Conservation (phyloP, 2,329 filamentous ascomycete species). For the Podosphaera fusca region DNA sequence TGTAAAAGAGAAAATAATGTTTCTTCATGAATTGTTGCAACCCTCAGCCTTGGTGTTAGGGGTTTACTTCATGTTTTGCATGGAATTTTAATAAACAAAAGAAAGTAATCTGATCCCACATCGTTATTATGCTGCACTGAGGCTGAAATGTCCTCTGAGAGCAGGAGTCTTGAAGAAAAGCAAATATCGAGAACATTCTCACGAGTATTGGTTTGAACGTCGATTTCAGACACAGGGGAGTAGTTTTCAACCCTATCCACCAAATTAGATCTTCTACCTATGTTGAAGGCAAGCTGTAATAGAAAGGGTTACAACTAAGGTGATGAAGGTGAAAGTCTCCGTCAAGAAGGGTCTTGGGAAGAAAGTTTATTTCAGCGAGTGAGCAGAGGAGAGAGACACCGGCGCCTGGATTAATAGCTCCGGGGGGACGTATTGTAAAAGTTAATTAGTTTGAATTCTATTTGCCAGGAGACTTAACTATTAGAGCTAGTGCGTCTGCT, state of each 20-base stretch:
- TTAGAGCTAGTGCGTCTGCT: not conserved
- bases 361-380: too few relatives aligned
- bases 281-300: too few relatives aligned
- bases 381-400: too few relatives aligned
- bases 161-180: not conserved
- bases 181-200: not conserved
- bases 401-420: too few relatives aligned
- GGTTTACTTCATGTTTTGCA: too few relatives aligned
- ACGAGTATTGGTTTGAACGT: not conserved
- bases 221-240: too few relatives aligned
- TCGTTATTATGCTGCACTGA: not conserved
- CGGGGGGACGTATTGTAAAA: not conserved
- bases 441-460: not conserved
- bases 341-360: too few relatives aligned
- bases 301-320: too few relatives aligned
- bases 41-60: too few relatives aligned
- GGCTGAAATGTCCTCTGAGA: not conserved
- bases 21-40: not conserved
- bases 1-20: not conserved
- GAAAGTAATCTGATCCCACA: not conserved
- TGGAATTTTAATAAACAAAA: not conserved
- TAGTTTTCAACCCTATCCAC: too few relatives aligned
- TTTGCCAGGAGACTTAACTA: not conserved
- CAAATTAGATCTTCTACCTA: too few relatives aligned
- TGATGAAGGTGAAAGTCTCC: too few relatives aligned